Base-by-base conservation (phyloP, 31 red algal species). In the Porphyra umbilicalis region DNA sequence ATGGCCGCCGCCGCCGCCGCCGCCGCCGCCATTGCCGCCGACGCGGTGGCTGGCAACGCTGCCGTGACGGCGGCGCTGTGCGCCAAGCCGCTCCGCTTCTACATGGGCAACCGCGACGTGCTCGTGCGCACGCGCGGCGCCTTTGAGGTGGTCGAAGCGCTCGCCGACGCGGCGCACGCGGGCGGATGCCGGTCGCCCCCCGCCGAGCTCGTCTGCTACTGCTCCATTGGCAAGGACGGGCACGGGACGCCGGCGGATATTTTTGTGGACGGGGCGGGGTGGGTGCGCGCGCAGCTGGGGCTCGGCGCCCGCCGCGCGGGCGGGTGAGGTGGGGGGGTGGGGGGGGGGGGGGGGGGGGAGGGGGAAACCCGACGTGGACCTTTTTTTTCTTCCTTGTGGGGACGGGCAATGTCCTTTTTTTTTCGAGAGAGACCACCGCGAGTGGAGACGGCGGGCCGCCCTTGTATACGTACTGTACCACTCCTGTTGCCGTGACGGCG, bases 71-170 rank as follows among this genome's bases (percentile, higher is more conserved):
- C 36, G 7, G 79, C 36, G 16, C 79, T 93, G 34, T 31, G 80
- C 9, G 18, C 31, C 29, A 85, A 88, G 78, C 79, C 82, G 6
- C 34, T 89, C 34, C 84, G 91, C 10, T 89, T 86, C 68, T 93
- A 93, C 76, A 93, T 82, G 83, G 91, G 91, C 78, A 93, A 93
- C 75, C 85, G 76, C 8, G 91, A 93, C 81, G 77, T 67, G 40
- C 35, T 83, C 36, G 91, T 89, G 20, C 85, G 91, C 29, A 93
- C 91, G 35, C 79, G 86, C 30, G 84, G 88, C 36, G 86, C 83
- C 6, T 93, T 93, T 79, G 91, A 93, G 40, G 57, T 89, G 3
- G 82, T 82, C 15, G 84, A 92, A 42, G 75, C 79, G 13, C 74
- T 92, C 36, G 90, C 90, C 32, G 90, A 87, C 38, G 76, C 82